phyloP scores from a whole-genome alignment of 1,284 basidiomycete genomes.

The Butyriboletus appendiculatus region DNA sequence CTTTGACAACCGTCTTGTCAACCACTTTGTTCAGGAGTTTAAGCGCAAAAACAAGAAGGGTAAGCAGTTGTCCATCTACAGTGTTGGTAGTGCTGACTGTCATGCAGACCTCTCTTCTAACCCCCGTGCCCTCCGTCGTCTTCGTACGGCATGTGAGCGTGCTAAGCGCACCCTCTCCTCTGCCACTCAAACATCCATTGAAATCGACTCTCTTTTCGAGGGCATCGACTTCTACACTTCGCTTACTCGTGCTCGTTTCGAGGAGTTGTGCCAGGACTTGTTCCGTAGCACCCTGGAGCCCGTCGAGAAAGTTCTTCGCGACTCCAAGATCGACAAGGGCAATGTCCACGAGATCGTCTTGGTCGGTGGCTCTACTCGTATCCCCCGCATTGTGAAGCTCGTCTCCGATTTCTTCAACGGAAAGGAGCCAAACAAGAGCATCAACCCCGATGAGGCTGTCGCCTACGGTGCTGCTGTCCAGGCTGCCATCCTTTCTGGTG shows the following conservation, averaged over 20 bases:
- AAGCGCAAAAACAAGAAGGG: conserved; percentile 99
- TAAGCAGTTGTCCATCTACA: conserved; percentile 33
- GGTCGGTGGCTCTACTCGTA: conserved; percentile 98
- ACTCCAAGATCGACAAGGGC: conserved; percentile 97
- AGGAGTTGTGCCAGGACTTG: conserved; percentile 96
- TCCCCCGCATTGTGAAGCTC: conserved; percentile 96
- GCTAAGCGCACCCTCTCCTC: conserved; percentile 99
- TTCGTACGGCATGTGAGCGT: conserved; percentile 97
- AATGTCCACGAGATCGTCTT: conserved; percentile 97
- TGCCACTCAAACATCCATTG: conserved; percentile 94
- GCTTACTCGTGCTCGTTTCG: conserved; percentile 98
- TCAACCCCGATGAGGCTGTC: conserved; percentile 99
- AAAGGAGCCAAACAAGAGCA: conserved; percentile 94
- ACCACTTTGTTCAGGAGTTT: conserved; percentile 98
- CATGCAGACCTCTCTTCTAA: conserved; percentile 81
- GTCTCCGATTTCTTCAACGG: conserved; percentile 99
- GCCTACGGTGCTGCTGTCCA: conserved; percentile 99
- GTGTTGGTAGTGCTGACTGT: conserved; percentile 20
- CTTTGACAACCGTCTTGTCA: conserved; percentile 98
- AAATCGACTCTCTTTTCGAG: conserved; percentile 98
- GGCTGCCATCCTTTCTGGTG: conserved; percentile 96
- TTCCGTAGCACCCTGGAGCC: conserved; percentile 98
- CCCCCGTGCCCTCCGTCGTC: conserved; percentile 95
- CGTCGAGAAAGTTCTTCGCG: conserved; percentile 97
- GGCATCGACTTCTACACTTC: conserved; percentile 99